Conservation (phyloP, 805 yeast species). For the Wickerhamomyces chaumierensis region DNA sequence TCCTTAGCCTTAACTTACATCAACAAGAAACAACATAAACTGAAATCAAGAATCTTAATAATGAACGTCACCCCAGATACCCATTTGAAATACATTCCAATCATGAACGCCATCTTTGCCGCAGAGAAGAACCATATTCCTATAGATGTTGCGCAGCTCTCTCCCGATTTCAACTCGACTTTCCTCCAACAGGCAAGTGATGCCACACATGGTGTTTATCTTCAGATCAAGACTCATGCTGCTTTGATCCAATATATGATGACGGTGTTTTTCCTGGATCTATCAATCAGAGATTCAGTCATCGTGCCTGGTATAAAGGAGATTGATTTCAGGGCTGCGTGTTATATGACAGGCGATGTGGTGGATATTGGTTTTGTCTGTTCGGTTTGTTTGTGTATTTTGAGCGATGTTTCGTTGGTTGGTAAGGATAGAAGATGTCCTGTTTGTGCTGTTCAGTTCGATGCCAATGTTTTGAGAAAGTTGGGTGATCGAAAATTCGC, state of each 20-base stretch:
- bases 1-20: conserved; percentile 75
- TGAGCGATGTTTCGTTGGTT: conserved; percentile 52
- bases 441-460: conserved; percentile 75
- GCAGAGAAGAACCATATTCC: conserved; percentile 89
- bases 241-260: conserved; percentile 77
- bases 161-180: conserved; percentile 42
- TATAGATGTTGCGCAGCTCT: conserved; percentile 81
- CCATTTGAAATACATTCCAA: conserved; percentile 75
- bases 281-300: conserved; percentile 63
- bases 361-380: conserved; percentile 94
- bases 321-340: conserved; percentile 90
- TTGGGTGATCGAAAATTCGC: conserved; percentile 16
- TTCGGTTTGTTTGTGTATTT: conserved; percentile 79
- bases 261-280: conserved; percentile 81
- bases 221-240: conserved; percentile 46
- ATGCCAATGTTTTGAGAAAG: conserved; percentile 40
- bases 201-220: conserved; percentile 84
- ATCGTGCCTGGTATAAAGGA: conserved; percentile 74
- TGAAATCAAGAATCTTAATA: conserved; percentile 57
- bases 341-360: conserved; percentile 81
- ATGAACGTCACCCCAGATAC: conserved; percentile 63
- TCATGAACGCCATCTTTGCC: conserved; percentile 92
- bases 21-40: conserved; percentile 36
- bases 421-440: conserved; percentile 61
- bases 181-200: conserved; percentile 94